Percentiles rank a stretch among this genome's conserved stretches.
phyloP scores from a whole-genome alignment of 306 rosid species.

The Dryas octopetala region DNA sequence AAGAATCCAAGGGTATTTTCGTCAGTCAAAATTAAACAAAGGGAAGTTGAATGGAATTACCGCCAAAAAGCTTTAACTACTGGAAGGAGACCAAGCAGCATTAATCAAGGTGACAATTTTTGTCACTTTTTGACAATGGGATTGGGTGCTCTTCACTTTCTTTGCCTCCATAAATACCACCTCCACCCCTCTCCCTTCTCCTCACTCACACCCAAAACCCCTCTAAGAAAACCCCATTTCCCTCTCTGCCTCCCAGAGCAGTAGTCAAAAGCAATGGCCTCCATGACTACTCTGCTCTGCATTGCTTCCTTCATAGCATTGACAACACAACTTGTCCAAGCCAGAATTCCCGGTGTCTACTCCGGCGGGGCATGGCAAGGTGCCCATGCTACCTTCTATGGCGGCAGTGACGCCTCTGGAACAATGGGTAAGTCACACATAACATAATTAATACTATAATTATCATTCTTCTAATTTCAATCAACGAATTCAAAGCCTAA shows the following conservation, averaged over 20 bases:
- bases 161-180: slow-evolving; percentile 53
- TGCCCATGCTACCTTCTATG: slow-evolving; percentile 93
- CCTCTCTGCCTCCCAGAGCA: not conserved
- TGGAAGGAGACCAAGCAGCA: slow-evolving; percentile 22
- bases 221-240: slow-evolving; percentile 3
- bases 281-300: slow-evolving; percentile 13
- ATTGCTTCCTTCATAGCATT: slow-evolving; percentile 28
- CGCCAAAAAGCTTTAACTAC: slow-evolving; percentile 13
- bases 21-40: not conserved
- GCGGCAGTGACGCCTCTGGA: slow-evolving; percentile 84
- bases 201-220: slow-evolving; percentile 13
- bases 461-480: too few species aligned
- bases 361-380: slow-evolving; percentile 53
- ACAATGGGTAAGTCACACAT: slow-evolving; percentile 61
- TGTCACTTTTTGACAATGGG: slow-evolving; percentile 16
- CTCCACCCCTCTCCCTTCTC: slow-evolving; percentile 11
- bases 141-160: not conserved
- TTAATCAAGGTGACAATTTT: slow-evolving; percentile 36
- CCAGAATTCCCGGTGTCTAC: slow-evolving; percentile 46
- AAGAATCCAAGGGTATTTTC: not conserved
- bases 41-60: slow-evolving; percentile 14
- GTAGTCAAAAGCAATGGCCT: slow-evolving; percentile 31
- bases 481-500: too few species aligned
- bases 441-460: not conserved
- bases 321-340: slow-evolving; percentile 26